These are phyloP conservation scores for Asterochloris erici DNA, from an alignment of 139 green algal genomes.

Conservation along the genomic window DNA sequence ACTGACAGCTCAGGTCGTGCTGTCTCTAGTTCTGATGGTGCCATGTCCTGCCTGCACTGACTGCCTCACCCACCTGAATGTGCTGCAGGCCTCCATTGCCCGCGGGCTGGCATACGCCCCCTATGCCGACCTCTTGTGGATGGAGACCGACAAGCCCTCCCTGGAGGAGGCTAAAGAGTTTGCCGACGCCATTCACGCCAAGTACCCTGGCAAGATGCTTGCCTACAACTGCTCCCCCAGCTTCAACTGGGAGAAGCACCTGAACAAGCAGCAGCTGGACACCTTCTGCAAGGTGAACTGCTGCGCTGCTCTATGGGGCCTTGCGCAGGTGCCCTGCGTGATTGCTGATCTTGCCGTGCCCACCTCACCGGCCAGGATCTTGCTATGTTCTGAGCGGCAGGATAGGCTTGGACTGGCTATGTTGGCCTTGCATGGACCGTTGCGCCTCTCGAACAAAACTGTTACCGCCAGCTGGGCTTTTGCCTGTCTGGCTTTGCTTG, in stretches of 20 bases:
- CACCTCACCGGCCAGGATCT: no score
- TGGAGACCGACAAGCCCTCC: slow-evolving; percentile 81
- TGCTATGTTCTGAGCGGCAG: no score
- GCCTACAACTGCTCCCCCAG: slow-evolving; percentile 91
- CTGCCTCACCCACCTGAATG: slow-evolving; percentile 1
- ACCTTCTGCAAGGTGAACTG: slow-evolving; percentile 44
- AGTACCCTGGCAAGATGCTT: slow-evolving; percentile 84
- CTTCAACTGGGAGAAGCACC: slow-evolving; percentile 91
- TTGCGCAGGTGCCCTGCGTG: no score
- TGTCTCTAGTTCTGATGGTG: not conserved
- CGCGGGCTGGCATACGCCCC: slow-evolving; percentile 83
- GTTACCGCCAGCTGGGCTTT: no score
- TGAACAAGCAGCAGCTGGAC: slow-evolving; percentile 68
- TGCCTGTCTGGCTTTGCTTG: no score
- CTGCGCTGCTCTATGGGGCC: no score
- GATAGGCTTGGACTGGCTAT: no score
- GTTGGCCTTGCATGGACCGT: no score
- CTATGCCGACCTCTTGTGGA: slow-evolving; percentile 86
- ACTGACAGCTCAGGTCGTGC: not conserved
- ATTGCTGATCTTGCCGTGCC: no score
- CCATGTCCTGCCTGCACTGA: not conserved
- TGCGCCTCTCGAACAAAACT: no score
- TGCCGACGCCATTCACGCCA: slow-evolving; percentile 71
- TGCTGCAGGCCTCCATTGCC: slow-evolving; percentile 57
- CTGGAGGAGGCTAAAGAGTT: slow-evolving; percentile 68